Conservation (phyloP, 257 asterid species). For the Solanum rostratum region DNA sequence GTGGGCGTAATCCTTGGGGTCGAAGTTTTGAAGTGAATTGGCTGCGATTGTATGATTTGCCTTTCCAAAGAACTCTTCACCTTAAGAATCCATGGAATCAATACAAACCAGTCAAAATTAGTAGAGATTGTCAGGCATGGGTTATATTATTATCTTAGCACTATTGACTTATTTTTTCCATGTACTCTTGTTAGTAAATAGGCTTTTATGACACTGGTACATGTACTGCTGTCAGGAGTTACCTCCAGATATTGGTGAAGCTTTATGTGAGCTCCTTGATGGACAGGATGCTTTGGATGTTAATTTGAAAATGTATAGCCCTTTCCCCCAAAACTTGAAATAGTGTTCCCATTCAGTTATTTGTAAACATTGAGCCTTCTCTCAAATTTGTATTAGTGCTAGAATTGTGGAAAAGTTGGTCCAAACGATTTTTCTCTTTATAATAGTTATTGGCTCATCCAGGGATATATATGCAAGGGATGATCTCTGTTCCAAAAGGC, state of each 20-base stretch:
- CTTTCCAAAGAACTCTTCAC: constrained; percentile 87
- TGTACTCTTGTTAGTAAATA: neutral
- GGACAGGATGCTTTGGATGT: constrained; percentile 37
- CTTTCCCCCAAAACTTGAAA: neutral
- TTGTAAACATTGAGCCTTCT: neutral
- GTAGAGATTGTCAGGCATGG: constrained; percentile 94
- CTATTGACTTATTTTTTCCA: neutral
- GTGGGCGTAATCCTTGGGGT: constrained; percentile 80
- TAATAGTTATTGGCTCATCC: constrained; percentile 17
- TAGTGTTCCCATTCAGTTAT: neutral
- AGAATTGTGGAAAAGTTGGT: neutral
- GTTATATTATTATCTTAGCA: neutral
- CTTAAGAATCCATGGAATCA: constrained; percentile 87
- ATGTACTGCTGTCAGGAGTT: constrained; percentile 56
- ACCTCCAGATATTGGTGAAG: constrained; percentile 82
- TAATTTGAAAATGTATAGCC: constrained; percentile 28
- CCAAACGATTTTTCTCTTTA: neutral
- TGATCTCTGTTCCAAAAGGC: constrained; percentile 30
- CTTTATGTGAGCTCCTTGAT: constrained; percentile 90
- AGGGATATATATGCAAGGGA: constrained; percentile 41
- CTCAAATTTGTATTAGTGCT: neutral
- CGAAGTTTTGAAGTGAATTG: constrained; percentile 82
- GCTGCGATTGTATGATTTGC: constrained; percentile 65
- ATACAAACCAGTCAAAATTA: constrained; percentile 86
- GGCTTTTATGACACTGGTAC: constrained; percentile 15